phyloP scores from a whole-genome alignment of 139 green algal species.

The Tetraselmis chui region DNA sequence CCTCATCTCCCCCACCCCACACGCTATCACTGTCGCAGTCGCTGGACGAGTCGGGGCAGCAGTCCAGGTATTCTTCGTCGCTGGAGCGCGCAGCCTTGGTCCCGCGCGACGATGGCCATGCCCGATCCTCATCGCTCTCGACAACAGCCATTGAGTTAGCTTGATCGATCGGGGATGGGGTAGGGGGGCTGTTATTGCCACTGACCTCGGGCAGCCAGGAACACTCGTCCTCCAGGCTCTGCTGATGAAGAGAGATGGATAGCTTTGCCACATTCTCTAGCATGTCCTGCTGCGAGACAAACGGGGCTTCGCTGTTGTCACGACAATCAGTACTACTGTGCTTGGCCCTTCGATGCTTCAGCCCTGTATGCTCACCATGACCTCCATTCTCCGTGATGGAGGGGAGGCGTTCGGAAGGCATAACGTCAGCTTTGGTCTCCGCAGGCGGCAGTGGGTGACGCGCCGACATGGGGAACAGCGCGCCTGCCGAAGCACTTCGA shows the following conservation, averaged over 20 bases:
- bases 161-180: background rate
- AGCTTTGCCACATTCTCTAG: background rate
- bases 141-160: too few species aligned
- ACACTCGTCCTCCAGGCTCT: background rate
- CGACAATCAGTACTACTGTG: too few species aligned
- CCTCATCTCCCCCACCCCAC: too few species aligned
- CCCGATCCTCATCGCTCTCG: too few species aligned
- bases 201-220: background rate
- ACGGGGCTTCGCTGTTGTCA: background rate
- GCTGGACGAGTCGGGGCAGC: too few species aligned
- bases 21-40: too few species aligned
- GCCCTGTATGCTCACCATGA: too few species aligned
- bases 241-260: background rate
- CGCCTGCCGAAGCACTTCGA: background rate
- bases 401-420: too few species aligned
- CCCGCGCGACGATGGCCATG: too few species aligned
- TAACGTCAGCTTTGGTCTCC: background rate
- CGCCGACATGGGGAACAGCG: background rate
- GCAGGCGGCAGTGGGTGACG: background rate
- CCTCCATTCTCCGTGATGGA: background rate
- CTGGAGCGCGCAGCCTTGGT: background rate
- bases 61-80: background rate
- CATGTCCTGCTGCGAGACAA: background rate
- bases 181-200: background rate
- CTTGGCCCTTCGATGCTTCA: too few species aligned